Evolutionary conservation across 495 filamentous ascomycete species (phyloP), one percentile per base, ranked within the genome.

Genomic region (Collariella sp.): DNA sequence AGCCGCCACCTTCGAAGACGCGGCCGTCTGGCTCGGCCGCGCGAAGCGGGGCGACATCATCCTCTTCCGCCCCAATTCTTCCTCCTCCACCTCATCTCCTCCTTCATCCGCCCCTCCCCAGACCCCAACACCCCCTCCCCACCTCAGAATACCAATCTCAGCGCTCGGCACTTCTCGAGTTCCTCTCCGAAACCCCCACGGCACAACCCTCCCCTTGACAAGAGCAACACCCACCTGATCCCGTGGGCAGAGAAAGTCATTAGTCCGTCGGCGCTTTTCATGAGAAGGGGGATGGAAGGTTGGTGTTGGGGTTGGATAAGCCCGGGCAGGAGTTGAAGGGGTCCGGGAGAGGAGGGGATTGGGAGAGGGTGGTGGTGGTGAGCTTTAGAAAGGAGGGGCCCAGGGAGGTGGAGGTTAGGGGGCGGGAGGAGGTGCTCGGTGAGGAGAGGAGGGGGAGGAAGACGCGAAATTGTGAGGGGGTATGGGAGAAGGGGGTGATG

Each of bases 31-130:
- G 88, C 69, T 95, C 22, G 68, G 68, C 1, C 72, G 80, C 53
- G 82, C 84, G 10, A 67, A 68, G 4, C 64, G 59, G 0, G 83
- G 79, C 9, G 80, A 89, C 36, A 83, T 96, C 41, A 84, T 94
- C 49, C 74, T 98, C 1, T 95, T 89, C 61, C 93, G 24, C 93
- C 93, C 2, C 93, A 98, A 60, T 87, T 83, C 66, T 86, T 90
- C 59, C 79, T 98, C 0, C 70, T 95, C 11, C 72, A 79, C 19
- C 62, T 87, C 0, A 70, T 94, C 5, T 71, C 84, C 2, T 70
- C 74, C 11, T 88, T 86, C 55, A 66, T 90, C 68, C 33, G 5
- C 13, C 7, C 36, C 15, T 26, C 10, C 9, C 10, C 5, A 7
- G n/a, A 6, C 46, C 15, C 20, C 19, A 54, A 7, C 47, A 20